Evolutionary conservation across 139 green algal genomes (phyloP).

Genomic region (Nannochloris sp.): DNA sequence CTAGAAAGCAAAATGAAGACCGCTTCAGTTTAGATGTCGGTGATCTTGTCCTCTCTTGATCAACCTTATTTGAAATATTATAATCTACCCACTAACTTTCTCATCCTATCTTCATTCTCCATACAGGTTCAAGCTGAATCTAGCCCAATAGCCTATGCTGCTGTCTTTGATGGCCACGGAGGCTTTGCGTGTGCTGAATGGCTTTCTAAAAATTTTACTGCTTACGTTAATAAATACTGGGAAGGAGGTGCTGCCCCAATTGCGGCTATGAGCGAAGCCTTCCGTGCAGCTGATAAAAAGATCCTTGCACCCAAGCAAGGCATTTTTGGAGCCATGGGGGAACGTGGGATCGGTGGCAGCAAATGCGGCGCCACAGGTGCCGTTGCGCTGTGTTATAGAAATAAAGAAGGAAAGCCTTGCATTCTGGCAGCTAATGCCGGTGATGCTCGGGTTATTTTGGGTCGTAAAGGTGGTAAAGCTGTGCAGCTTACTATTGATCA

Average conservation of each 20-base stretch:
- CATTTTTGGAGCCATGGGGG: slow-evolving; percentile 71
- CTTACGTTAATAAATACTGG: slow-evolving; percentile 55
- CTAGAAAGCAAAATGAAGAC: slow-evolving; percentile 37
- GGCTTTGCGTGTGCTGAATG: slow-evolving; percentile 66
- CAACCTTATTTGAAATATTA: not conserved
- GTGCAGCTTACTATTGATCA: slow-evolving; percentile 83
- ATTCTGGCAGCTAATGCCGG: slow-evolving; percentile 77
- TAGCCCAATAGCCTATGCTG: slow-evolving; percentile 19
- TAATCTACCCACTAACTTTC: not conserved
- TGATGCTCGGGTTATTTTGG: slow-evolving; percentile 80
- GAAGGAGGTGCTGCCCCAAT: slow-evolving; percentile 3
- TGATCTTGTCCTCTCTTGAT: not conserved
- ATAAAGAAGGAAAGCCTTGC: not conserved
- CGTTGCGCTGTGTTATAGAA: slow-evolving; percentile 35
- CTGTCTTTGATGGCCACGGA: slow-evolving; percentile 47
- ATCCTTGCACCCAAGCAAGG: slow-evolving; percentile 56
- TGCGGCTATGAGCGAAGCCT: slow-evolving; percentile 35
- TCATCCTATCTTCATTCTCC: not conserved
- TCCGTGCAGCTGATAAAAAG: slow-evolving; percentile 18
- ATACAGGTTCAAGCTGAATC: not conserved
- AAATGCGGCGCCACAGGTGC: slow-evolving; percentile 82
- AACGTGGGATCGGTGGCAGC: slow-evolving; percentile 79
- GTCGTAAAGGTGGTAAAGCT: slow-evolving; percentile 36
- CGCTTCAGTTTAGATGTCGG: slow-evolving; percentile 10
- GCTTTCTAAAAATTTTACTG: slow-evolving; percentile 55